A percentile compares a stretch with the other conserved stretches of the same genome.
phyloP scores from a whole-genome alignment of 1,284 basidiomycete genomes.

The Papiliotrema terrestris region DNA sequence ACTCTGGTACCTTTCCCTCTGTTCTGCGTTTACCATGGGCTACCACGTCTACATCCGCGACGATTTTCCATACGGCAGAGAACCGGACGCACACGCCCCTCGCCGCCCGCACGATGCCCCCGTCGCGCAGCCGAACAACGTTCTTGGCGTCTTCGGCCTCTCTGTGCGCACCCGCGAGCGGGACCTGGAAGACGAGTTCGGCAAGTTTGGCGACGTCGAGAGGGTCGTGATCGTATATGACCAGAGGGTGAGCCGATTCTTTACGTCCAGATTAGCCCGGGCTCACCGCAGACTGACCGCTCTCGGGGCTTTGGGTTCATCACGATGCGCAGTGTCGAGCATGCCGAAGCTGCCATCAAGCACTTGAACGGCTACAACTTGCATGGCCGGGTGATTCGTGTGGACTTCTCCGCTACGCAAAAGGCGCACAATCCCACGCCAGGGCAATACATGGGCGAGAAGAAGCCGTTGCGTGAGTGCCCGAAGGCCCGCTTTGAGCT shows the following conservation, averaged over 20 bases:
- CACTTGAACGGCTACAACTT: slow-evolving; percentile 91
- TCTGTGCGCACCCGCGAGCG: slow-evolving; percentile 91
- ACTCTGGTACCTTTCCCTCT: not conserved
- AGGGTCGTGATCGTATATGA: slow-evolving; percentile 99
- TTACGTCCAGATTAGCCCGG: not conserved
- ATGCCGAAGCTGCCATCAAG: slow-evolving; percentile 80
- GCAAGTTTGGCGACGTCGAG: slow-evolving; percentile 80
- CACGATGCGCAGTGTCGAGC: slow-evolving; percentile 81
- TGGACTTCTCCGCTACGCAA: slow-evolving; percentile 93
- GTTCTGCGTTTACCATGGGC: not conserved
- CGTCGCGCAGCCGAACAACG: slow-evolving; percentile 71
- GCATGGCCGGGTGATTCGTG: slow-evolving; percentile 91
- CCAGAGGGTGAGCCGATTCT: slow-evolving; percentile 69
- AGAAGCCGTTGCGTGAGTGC: slow-evolving; percentile 54
- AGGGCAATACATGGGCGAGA: slow-evolving; percentile 94
- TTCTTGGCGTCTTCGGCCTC: slow-evolving; percentile 93
- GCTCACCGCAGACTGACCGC: slow-evolving; percentile 69
- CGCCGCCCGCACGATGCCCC: slow-evolving; percentile 25
- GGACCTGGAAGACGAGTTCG: slow-evolving; percentile 92
- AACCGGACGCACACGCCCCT: not conserved
- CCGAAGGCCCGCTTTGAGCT: not conserved
- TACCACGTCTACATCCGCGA: not conserved
- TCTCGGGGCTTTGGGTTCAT: slow-evolving; percentile 98
- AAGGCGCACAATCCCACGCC: slow-evolving; percentile 93
- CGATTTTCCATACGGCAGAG: not conserved